Percentiles rank a stretch among this genome's conserved stretches.
These are phyloP conservation scores for Aureobasidium pullulans DNA, from an alignment of 2,329 filamentous ascomycete species.

Conservation along the genomic window DNA sequence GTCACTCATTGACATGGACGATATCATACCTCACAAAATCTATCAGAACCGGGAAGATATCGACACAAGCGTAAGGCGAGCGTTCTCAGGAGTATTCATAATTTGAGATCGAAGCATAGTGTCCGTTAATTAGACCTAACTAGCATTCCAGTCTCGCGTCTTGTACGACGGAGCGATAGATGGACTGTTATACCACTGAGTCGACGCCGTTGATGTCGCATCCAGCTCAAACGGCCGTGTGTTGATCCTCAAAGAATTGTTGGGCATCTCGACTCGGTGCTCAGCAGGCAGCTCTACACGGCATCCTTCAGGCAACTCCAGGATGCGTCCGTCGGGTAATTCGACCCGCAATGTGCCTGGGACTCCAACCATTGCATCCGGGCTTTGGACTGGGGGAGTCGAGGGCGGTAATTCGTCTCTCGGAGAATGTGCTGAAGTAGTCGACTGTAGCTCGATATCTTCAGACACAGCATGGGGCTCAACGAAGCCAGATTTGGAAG, in stretches of 20 bases:
- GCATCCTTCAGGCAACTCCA: not conserved
- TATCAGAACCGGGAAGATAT: too few relatives aligned
- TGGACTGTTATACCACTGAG: not conserved
- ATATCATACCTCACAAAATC: too few relatives aligned
- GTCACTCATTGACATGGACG: too few relatives aligned
- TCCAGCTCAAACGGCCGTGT: not conserved
- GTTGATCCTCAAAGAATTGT: not conserved
- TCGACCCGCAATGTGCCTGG: not conserved
- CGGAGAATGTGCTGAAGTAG: not conserved
- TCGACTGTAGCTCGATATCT: not conserved
- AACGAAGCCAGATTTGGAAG: not conserved
- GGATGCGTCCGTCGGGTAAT: not conserved
- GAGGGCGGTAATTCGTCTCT: too few relatives aligned
- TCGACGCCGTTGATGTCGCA: not conserved
- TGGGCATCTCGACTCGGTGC: not conserved
- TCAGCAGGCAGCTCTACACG: not conserved
- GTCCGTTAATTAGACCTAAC: too few relatives aligned
- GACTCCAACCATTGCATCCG: not conserved
- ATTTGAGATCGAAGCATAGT: too few relatives aligned
- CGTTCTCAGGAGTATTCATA: too few relatives aligned
- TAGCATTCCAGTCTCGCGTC: not conserved
- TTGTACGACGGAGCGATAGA: not conserved
- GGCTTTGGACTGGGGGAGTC: too few relatives aligned
- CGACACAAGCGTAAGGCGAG: too few relatives aligned
- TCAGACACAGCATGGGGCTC: not conserved